Conservation (phyloP, 139 green algal species). For the Trebouxia sp. region DNA sequence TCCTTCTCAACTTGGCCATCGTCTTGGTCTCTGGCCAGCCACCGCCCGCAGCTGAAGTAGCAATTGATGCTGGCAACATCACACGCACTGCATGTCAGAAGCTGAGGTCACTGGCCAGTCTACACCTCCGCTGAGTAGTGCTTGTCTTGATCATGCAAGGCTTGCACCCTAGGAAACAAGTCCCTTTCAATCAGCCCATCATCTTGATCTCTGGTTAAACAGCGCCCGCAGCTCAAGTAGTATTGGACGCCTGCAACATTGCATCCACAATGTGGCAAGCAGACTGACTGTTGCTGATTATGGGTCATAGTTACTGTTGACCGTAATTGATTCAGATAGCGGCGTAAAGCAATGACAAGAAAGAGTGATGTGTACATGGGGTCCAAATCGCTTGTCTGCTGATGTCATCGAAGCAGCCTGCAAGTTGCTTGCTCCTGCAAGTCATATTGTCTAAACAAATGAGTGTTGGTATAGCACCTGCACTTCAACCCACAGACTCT, state of each 20-base stretch:
- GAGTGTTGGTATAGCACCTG: not conserved
- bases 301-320: too few species aligned
- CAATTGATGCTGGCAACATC: too few species aligned
- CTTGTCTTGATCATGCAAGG: not conserved
- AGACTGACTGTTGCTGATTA: too few species aligned
- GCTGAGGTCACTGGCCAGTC: slow-evolving; percentile 12
- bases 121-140: slow-evolving; percentile 3
- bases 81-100: too few species aligned
- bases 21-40: too few species aligned
- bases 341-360: not conserved
- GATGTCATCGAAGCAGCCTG: not conserved
- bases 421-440: not conserved
- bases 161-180: slow-evolving; percentile 15
- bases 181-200: slow-evolving; percentile 25
- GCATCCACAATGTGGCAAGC: too few species aligned
- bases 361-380: not conserved
- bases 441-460: not conserved
- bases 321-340: not conserved
- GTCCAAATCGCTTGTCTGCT: not conserved
- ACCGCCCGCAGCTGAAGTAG: too few species aligned
- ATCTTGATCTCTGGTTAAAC: slow-evolving; percentile 35
- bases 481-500: too few species aligned
- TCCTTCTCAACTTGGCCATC: too few species aligned
- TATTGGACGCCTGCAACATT: slow-evolving; percentile 7
- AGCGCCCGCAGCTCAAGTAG: slow-evolving; percentile 42